A percentile compares a stretch with the other conserved stretches of the same genome.
Conservation (phyloP, 2,329 filamentous ascomycete species). For the Venturia asperata region DNA sequence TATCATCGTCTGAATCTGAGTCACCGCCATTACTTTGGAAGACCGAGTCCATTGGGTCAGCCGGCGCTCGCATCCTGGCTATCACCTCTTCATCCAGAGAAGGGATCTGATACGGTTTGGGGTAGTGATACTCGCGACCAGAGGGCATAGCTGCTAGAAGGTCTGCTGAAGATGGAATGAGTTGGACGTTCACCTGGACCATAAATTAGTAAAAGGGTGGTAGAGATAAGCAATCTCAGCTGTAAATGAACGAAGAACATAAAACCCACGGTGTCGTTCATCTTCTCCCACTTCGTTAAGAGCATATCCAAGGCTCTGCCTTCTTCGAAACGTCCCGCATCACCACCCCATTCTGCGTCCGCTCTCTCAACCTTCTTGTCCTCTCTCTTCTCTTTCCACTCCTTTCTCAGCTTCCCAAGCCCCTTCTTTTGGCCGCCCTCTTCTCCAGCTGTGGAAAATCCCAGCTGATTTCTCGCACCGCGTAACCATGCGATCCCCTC, state of each 20-base stretch:
- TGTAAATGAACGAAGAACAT: background rate
- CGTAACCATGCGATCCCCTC: slow-evolving; percentile 80
- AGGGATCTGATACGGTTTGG: slow-evolving; percentile 61
- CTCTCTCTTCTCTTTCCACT: slow-evolving; percentile 68
- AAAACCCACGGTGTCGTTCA: slow-evolving; percentile 75
- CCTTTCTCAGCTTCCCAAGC: slow-evolving; percentile 61
- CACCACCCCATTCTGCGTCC: slow-evolving; percentile 61
- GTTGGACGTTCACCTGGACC: slow-evolving; percentile 67
- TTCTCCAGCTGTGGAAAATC: slow-evolving; percentile 44
- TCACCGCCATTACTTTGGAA: slow-evolving; percentile 32
- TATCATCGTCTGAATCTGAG: slow-evolving; percentile 33
- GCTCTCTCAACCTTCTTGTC: slow-evolving; percentile 72
- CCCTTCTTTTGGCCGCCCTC: slow-evolving; percentile 46
- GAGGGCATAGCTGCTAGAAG: slow-evolving; percentile 76
- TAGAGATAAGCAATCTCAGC: background rate
- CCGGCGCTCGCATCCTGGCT: slow-evolving; percentile 49
- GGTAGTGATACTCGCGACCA: slow-evolving; percentile 73
- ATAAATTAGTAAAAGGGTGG: slow-evolving; percentile 3
- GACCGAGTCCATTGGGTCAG: slow-evolving; percentile 40
- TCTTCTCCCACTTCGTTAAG: slow-evolving; percentile 79
- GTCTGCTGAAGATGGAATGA: slow-evolving; percentile 63
- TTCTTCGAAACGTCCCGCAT: slow-evolving; percentile 81
- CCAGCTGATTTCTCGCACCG: slow-evolving; percentile 69
- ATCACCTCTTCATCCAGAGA: slow-evolving; percentile 58
- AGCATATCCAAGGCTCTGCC: slow-evolving; percentile 78